Evolutionary conservation across 1,284 basidiomycete species (phyloP), one percentile per base, ranked within the genome.

Genomic region (Pyrrhoderma lamaoense): DNA sequence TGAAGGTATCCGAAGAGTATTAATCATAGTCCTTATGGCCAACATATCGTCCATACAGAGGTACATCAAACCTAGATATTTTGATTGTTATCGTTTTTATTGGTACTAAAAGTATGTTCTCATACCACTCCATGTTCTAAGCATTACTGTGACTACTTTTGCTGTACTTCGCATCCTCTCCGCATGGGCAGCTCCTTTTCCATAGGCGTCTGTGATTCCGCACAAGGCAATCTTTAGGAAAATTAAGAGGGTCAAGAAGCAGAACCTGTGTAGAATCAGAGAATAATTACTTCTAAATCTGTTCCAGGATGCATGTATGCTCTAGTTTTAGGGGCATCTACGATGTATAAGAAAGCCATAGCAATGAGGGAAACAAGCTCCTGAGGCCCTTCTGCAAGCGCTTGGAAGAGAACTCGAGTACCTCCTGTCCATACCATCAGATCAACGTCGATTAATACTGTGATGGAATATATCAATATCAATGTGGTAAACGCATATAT

Each of bases 41-140:
- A 82, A 74, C 71, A 88, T 86, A 60, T 91, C 80, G 63, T 94
- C 79, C 79, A 94, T 84, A 67, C 92, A 96, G 58, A 97, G 84
- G 65, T 97, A 98, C 75, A 98, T 82, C 27, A 99, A 67, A 7
- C 93, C 93, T 86, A 70, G 22, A 9, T 43, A 18, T 47, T 3
- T 18, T 49, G 63, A 23, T 61, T 50, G 43, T 45, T 56, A 34
- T 40, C 31, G 16, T 52, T 34, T 42, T 36, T 44, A 51, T 44
- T 23, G 25, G 22, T 16, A 18, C 16, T 40, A 49, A 21, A 37
- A 42, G 25, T 16, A 42, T 39, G 16, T 25, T 3, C n/a, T 69
- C 85, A 51, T 60, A 93, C 94, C 95, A 56, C 89, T 87, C 94
- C 95, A 99, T 8, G 89, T 93, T 43, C 89, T 79, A 45, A 99